Base-by-base conservation (phyloP, 768 basidiomycete genomes). In the Pleurotus pulmonarius region DNA sequence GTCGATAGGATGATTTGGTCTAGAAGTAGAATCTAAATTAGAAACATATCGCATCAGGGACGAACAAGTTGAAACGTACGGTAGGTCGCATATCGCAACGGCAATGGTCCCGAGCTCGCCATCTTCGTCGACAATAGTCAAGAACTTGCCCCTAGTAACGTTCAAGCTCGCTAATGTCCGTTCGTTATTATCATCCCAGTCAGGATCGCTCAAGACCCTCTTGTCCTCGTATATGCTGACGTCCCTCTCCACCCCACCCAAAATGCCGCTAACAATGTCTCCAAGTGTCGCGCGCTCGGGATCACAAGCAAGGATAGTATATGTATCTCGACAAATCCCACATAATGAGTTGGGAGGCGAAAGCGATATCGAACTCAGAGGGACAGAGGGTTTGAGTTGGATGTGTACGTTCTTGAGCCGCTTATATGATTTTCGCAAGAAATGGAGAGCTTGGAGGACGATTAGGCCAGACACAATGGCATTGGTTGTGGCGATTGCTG, bases 401-500 rank as follows among this genome's bases (percentile, higher is more conserved):
- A 87, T 63, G 66, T 92, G 89, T 8, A 96, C 87, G 62, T 86
- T 90, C 57, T 89, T 86, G 41, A 91, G 70, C 39, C 73, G 69
- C 37, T 74, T 64, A 64, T 87, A 83, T 11, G 79, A 82, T 62
- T 80, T 82, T 38, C 84, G 86, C 37, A 98, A 77, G 43, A 97
- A 77, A 56, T 94, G 88, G 18, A 98, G 73, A 0, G 94, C 90
- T 69, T 98, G 95, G 45, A 98, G 79, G 20, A 98, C 94, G 66
- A 98, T 94, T 39, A 96, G 76, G 0, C 96, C 97, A 0, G 97
- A 90, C 61, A 98, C 86, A 69, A 99, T 92, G 8, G 97, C 97
- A 68, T 99, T 99, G 20, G 97, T 99, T 3, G 97, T 99, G 4
- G 97, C 97, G 64, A 99, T 98, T 1, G 97, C 97, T 5, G 97